A percentile compares a stretch with the other conserved stretches of the same genome.
Evolutionary conservation across 306 rosid species (phyloP).

Genomic region (Adenanthera pavonina): DNA sequence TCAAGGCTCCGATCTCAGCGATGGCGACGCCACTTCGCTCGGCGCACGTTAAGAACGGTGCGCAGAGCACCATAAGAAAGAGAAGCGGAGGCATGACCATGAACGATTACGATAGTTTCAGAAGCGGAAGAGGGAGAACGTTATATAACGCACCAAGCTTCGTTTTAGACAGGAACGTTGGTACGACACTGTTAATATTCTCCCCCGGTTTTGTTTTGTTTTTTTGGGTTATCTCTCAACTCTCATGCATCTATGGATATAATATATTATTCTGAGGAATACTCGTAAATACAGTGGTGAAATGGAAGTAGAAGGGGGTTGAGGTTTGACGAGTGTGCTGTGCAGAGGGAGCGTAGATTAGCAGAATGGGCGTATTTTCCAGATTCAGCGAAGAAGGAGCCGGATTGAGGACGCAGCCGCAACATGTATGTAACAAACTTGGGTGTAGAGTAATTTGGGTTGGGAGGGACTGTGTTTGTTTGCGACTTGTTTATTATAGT

Average conservation of each 20-base stretch:
- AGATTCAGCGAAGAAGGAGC: slow-evolving; percentile 27
- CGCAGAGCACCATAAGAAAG: slow-evolving; percentile 45
- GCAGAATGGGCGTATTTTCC: slow-evolving; percentile 42
- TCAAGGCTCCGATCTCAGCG: slow-evolving; percentile 74
- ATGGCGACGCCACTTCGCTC: slow-evolving; percentile 40
- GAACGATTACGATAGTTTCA: background rate
- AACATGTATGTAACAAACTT: no score
- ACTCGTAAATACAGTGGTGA: no score
- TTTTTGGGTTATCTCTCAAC: background rate
- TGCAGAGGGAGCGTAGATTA: slow-evolving; percentile 50
- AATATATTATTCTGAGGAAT: background rate
- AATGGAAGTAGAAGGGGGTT: background rate
- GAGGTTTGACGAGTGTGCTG: slow-evolving; percentile 38
- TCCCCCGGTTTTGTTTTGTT: background rate
- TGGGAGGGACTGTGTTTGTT: slow-evolving; percentile 6
- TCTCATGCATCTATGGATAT: background rate
- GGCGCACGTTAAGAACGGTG: slow-evolving; percentile 66
- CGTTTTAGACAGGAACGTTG: background rate
- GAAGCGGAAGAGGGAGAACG: background rate
- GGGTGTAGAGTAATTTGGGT: background rate
- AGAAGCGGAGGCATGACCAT: slow-evolving; percentile 40
- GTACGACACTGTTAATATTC: background rate
- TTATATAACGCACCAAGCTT: background rate
- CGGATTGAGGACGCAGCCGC: background rate
- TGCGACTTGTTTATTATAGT: background rate